Evolutionary conservation across 495 filamentous ascomycete species (phyloP), one percentile per base, ranked within the genome.

Genomic region (Penicillium subrubescens): DNA sequence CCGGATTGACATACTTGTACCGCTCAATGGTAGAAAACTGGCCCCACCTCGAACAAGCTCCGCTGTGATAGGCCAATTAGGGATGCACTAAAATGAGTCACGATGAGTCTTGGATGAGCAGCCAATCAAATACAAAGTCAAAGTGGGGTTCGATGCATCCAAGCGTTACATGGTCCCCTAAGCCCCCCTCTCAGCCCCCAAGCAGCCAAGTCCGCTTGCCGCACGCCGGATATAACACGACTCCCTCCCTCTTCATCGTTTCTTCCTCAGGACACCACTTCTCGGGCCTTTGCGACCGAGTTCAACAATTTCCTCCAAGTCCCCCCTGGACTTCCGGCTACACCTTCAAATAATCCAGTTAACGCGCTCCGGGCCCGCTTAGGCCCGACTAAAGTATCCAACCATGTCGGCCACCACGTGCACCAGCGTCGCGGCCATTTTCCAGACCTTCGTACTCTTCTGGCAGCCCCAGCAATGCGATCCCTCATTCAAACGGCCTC

Each of bases 31-130:
- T 2, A 27, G 3, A 27, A 15, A 25, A 31, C 12, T 3, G 17
- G 31, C 17, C 29, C 53, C 53, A 56, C 53, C 23, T 21, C 29
- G 0, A 35, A 37, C 8, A 17, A 3, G 1, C 15, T 31, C n/a
- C 8, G 11, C 21, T 2, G 19, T 48, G 44, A 48, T 48, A 48
- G 44, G 44, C 21, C 19, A 10, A 48, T 48, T 48, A 0, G 19
- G 10, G 19, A 53, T 0, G 37, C 71, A 33, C 71, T 72, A 73
- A 73, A 73, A 74, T 74, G 71, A 74, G 71, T 74, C 71, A 74
- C 60, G 17, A 64, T 74, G 71, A 74, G 67, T 74, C 69, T 34
- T 60, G 46, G 23, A 39, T 37, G n/a, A 15, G 8, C 2, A 14
- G n/a, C 71, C 69, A 73, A 72, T 70, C 57, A 66, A 0, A 15